Evolutionary conservation across 2,329 filamentous ascomycete genomes (phyloP), one percentile per base, ranked within the genome.

Genomic region (Apiospora aurea): DNA sequence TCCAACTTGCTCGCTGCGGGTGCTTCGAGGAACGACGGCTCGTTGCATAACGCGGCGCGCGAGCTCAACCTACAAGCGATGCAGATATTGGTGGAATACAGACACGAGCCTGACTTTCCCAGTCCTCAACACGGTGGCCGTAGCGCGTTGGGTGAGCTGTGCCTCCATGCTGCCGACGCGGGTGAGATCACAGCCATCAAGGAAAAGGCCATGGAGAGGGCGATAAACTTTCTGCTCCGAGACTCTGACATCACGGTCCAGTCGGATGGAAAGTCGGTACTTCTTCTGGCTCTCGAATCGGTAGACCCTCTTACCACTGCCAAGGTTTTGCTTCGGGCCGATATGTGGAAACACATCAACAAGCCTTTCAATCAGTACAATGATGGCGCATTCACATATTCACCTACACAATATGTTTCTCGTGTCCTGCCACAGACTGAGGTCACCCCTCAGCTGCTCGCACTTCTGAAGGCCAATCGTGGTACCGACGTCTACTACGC

Each of bases 341-440:
- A 88, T 61, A 86, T 92, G 81, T 92, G 90, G 90, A 90, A 90
- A 77, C 82, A 87, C 44, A 81, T 92, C 76, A 92, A 92, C 80
- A 86, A 89, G 73, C 82, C 87, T 0, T 89, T 86, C 76, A 90
- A 91, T 75, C 82, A 85, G 73, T 90, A 85, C 79, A 87, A 80
- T 1, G 83, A 87, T 57, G 86, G 86, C 34, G 84, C 82, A 6
- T 85, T 86, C 75, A 89, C 87, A 1, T 93, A 91, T 79, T 93
- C 91, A 0, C 88, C 91, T 0, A 89, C 90, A 4, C 91, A 90
- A 82, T 93, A 92, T 77, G 84, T 91, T 26, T 76, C 79, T 47
- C 86, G 85, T 61, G 78, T 89, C 0, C 75, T 89, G 7, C 78
- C 81, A 0, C 77, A 81, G 5, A 81, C 82, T 1, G 83, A 85